phyloP scores from a whole-genome alignment of 768 basidiomycete species.

The Leccinum disarticulatum region DNA sequence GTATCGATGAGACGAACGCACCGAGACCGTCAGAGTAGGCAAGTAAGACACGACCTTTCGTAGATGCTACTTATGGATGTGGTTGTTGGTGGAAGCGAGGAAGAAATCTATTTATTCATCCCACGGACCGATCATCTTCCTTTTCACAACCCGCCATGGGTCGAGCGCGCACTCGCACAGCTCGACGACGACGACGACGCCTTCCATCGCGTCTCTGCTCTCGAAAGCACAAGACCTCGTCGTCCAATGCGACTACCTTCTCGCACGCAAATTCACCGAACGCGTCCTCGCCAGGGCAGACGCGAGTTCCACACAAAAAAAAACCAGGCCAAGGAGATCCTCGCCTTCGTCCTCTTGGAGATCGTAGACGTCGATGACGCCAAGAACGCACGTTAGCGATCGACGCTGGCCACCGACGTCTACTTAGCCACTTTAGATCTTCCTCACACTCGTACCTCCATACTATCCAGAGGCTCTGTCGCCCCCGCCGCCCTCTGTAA shows the following conservation, averaged over 20 bases:
- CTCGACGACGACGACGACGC: conserved; percentile 24
- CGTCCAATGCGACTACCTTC: conserved; percentile 80
- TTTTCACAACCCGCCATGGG: conserved; percentile 42
- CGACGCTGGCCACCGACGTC: background rate
- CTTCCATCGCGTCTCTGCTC: conserved; percentile 55
- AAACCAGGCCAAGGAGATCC: conserved; percentile 73
- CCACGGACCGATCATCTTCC: background rate
- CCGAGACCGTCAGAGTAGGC: conserved; percentile 99
- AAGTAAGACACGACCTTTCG: conserved; percentile 85
- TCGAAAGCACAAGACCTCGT: conserved; percentile 82
- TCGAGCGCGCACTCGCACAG: conserved; percentile 41
- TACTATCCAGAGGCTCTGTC: conserved; percentile 56
- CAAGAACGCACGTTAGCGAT: conserved; percentile 50
- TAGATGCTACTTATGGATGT: conserved; percentile 15
- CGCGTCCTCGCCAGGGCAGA: conserved; percentile 64
- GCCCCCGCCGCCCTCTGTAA: conserved; percentile 69
- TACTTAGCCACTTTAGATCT: conserved; percentile 47
- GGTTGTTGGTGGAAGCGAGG: background rate
- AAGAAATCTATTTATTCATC: too few species aligned
- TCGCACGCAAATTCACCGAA: conserved; percentile 70
- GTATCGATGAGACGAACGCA: conserved; percentile 39
- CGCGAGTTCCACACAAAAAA: conserved; percentile 43
- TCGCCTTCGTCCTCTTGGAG: conserved; percentile 79
- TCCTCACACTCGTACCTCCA: conserved; percentile 59
- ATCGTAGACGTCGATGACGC: conserved; percentile 74